These are phyloP conservation scores for Euphrasia confusa DNA, from an alignment of 257 asterid genomes.

Conservation along the genomic window DNA sequence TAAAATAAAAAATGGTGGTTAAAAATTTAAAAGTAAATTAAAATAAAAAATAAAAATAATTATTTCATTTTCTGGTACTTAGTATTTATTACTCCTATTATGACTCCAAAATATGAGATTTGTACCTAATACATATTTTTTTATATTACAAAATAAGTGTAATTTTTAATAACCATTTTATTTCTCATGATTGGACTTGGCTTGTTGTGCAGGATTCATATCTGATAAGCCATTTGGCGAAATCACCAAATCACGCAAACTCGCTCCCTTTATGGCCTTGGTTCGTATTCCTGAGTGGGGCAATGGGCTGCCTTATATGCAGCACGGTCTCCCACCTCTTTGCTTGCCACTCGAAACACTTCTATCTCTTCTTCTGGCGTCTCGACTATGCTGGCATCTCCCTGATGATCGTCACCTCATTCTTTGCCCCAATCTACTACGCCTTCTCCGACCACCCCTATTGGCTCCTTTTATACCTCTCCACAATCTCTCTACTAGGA, in stretches of 20 bases:
- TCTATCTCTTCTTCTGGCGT: constrained; percentile 82
- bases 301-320: constrained; percentile 68
- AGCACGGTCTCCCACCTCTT: constrained; percentile 80
- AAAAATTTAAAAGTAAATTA: too few relatives aligned
- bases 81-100: too few relatives aligned
- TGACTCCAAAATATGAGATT: too few relatives aligned
- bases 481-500: constrained; percentile 54
- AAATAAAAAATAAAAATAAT: too few relatives aligned
- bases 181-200: too few relatives aligned
- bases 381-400: constrained; percentile 87
- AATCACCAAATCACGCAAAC: constrained; percentile 34
- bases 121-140: too few relatives aligned
- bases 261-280: constrained; percentile 79
- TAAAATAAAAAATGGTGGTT: too few relatives aligned
- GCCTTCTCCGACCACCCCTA: constrained; percentile 55
- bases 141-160: too few relatives aligned
- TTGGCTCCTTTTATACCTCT: constrained; percentile 57
- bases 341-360: constrained; percentile 82
- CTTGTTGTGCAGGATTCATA: constrained; percentile 50
- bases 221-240: constrained; percentile 30
- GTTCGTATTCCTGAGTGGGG: constrained; percentile 83
- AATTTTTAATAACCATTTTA: too few relatives aligned
- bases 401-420: constrained; percentile 78
- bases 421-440: constrained; percentile 79
- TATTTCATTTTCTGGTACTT: too few relatives aligned